Evolutionary conservation across 108 stramenopile species (phyloP), one percentile per base, ranked within the genome.

Genomic region (Bacterosira constricta): DNA sequence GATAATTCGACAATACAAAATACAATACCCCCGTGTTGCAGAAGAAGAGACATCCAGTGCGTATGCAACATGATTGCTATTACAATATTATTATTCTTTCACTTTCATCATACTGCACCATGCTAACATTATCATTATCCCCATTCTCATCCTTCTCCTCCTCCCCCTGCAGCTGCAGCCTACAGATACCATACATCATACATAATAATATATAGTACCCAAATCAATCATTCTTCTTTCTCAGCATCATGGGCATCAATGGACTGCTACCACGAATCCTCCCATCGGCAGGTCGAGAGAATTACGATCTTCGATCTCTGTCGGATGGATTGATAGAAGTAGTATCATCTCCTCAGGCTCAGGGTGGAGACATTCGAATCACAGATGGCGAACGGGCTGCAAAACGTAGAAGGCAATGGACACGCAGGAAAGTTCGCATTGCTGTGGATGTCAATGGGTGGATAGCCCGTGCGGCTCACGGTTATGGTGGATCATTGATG

Each of bases 381-480:
- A 71, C 35, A 37, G 20, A 47, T 15, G 23, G 71, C 65, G 36
- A 39, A 58, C 12, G 36, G 37, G 35, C 36, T n/a, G 41, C 11
- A 46, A 26, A 41, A 69, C 25, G 41, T 29, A 37, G 32, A 41
- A 32, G 54, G 73, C 18, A 74, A 32, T 79, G 69, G 66, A 62
- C 17, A 23, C 71, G 81, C 6, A 63, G 81, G 6, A 72, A 66
- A 49, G 53, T 92, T 18, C 86, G 93, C 6, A 73, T 92, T 13
- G 93, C 88, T 13, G 63, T 94, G 9, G 93, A 94, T 58, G 73
- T 90, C 27, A 64, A 69, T 9, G 75, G 78, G 0, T 94, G 89
- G 90, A 86, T 94, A 17, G 76, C 90, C 25, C 60, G 69, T 2
- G 90, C 89, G 8, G 66, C 75, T 11, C 74, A 83, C 60, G 89